Evolutionary conservation across 768 basidiomycete species (phyloP).

Genomic region (Boletales sp.): DNA sequence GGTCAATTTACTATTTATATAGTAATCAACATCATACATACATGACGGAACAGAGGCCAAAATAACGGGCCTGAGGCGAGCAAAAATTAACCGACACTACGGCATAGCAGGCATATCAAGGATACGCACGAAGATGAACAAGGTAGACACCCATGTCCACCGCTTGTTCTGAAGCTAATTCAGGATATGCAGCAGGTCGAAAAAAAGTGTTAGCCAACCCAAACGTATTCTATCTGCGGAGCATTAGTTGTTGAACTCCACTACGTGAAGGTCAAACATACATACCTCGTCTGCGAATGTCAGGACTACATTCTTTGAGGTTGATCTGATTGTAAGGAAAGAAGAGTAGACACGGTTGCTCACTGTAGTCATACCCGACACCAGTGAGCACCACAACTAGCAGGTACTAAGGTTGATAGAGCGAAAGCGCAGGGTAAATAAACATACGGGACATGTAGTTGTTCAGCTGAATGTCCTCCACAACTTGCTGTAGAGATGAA

Average conservation of each 20-base stretch:
- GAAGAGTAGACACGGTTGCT: neutral
- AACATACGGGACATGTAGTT: neutral
- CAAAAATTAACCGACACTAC: too few relatives aligned
- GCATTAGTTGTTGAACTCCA: too few relatives aligned
- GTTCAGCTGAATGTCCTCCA: neutral
- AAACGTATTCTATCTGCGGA: constrained; percentile 6
- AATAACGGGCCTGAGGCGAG: constrained; percentile 1
- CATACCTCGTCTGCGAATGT: constrained; percentile 1
- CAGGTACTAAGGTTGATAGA: neutral
- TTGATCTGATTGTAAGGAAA: neutral
- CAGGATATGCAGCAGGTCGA: neutral
- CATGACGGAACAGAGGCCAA: neutral
- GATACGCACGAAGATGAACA: constrained; percentile 1
- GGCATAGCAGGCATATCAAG: neutral
- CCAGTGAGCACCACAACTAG: neutral
- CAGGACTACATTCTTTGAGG: neutral
- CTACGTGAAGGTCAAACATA: too few relatives aligned
- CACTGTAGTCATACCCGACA: constrained; percentile 1
- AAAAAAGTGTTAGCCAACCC: neutral
- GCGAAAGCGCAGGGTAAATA: neutral
- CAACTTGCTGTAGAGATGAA: neutral
- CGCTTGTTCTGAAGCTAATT: neutral
- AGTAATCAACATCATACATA: neutral
- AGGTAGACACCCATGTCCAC: neutral
- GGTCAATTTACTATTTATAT: too few relatives aligned